These are phyloP conservation scores for Colletotrichum karsti DNA, from an alignment of 2,329 filamentous ascomycete species.

Conservation along the genomic window DNA sequence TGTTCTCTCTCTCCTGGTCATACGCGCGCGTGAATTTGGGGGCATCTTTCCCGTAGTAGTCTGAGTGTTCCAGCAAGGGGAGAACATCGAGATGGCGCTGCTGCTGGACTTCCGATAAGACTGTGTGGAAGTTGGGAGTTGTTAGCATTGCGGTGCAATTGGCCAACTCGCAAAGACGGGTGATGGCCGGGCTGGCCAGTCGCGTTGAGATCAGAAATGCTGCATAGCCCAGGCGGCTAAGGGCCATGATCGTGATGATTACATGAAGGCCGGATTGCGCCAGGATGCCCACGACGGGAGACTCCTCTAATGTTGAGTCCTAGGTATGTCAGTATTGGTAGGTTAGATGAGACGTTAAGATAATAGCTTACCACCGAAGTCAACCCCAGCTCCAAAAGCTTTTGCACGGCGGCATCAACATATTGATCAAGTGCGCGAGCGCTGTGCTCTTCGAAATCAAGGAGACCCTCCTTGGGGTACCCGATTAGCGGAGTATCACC, in stretches of 20 bases:
- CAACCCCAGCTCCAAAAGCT: not conserved
- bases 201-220: slow-evolving; percentile 22
- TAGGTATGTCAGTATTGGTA: not conserved
- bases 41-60: not conserved
- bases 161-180: not conserved
- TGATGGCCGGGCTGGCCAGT: not conserved
- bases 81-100: not conserved
- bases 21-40: not conserved
- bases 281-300: slow-evolving; percentile 56
- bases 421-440: not conserved
- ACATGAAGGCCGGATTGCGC: slow-evolving; percentile 62
- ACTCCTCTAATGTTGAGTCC: not conserved
- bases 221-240: slow-evolving; percentile 63
- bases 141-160: not conserved
- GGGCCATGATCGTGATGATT: slow-evolving; percentile 59
- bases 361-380: not conserved
- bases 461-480: not conserved
- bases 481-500: not conserved
- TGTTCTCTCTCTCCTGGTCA: not conserved
- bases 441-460: not conserved
- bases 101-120: not conserved
- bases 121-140: not conserved
- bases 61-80: not conserved
- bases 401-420: not conserved
- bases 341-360: no score